Conservation (phyloP, 306 rosid genomes). For the Herpetospermum pedunculosum region DNA sequence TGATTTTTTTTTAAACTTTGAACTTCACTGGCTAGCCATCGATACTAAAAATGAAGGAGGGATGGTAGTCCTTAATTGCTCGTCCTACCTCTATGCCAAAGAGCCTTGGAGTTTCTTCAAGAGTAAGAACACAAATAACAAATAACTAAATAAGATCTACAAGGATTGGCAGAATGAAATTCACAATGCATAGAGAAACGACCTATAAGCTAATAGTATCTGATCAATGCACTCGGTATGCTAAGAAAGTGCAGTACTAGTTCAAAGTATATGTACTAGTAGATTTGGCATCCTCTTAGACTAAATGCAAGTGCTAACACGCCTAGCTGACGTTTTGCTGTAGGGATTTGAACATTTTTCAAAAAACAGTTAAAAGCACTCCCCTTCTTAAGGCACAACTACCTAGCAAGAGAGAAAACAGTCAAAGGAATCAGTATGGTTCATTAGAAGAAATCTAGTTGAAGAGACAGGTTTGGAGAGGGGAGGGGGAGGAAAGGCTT, state of each 20-base stretch:
- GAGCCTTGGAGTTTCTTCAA: background rate
- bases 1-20: background rate
- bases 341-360: background rate
- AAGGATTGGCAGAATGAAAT: conserved; percentile 10
- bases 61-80: background rate
- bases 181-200: background rate
- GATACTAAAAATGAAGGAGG: background rate
- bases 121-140: background rate
- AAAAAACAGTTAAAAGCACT: background rate
- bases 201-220: background rate
- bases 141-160: background rate
- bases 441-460: background rate
- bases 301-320: background rate
- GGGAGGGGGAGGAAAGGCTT: background rate
- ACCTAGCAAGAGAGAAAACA: background rate
- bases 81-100: background rate
- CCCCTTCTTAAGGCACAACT: background rate
- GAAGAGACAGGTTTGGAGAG: background rate
- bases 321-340: background rate
- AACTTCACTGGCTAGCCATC: conserved; percentile 1
- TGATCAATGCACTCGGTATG: background rate
- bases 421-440: background rate
- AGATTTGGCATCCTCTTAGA: background rate
- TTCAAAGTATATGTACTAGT: background rate
- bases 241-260: background rate